A percentile compares a stretch with the other conserved stretches of the same genome.
phyloP scores from a whole-genome alignment of 2,329 filamentous ascomycete species.

The Coniochaeta sp. region DNA sequence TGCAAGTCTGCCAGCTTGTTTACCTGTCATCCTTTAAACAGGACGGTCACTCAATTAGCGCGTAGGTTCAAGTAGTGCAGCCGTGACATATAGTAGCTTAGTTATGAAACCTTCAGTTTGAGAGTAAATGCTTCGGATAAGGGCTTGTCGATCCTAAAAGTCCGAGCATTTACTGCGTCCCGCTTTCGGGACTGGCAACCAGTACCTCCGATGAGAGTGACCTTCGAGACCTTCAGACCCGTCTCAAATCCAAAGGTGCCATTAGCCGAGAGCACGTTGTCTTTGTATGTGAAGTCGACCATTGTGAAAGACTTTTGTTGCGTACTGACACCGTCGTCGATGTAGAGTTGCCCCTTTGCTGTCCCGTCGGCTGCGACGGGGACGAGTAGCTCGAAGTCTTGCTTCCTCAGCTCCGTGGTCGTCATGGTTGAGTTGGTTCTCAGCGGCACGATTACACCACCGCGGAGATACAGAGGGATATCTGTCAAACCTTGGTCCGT shows the following conservation, averaged over 20 bases:
- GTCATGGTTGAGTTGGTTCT: conserved; percentile 52
- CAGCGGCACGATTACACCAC: conserved; percentile 57
- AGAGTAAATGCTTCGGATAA: conserved; percentile 17
- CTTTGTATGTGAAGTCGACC: conserved; percentile 52
- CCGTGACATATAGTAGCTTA: too few species aligned
- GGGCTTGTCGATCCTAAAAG: conserved; percentile 13
- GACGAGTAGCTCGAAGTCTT: conserved; percentile 65
- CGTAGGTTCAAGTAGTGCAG: too few species aligned
- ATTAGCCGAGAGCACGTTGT: conserved; percentile 39
- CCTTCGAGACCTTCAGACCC: conserved; percentile 33
- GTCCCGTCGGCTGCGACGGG: conserved; percentile 55
- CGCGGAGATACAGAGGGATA: conserved; percentile 63
- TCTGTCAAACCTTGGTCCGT: conserved; percentile 31
- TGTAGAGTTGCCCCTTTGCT: conserved; percentile 62
- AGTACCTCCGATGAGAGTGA: conserved; percentile 39
- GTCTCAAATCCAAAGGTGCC: conserved; percentile 48
- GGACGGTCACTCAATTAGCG: too few species aligned
- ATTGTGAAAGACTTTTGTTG: conserved; percentile 48
- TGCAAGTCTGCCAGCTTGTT: too few species aligned
- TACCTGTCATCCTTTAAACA: too few species aligned
- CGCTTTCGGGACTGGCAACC: conserved; percentile 6
- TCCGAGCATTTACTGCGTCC: conserved; percentile 9
- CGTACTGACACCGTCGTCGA: conserved; percentile 70
- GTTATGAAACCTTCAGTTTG: background rate
- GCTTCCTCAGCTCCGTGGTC: conserved; percentile 53